Conservation (phyloP, 2,329 filamentous ascomycete genomes). For the Aspergillus thermomutatus region DNA sequence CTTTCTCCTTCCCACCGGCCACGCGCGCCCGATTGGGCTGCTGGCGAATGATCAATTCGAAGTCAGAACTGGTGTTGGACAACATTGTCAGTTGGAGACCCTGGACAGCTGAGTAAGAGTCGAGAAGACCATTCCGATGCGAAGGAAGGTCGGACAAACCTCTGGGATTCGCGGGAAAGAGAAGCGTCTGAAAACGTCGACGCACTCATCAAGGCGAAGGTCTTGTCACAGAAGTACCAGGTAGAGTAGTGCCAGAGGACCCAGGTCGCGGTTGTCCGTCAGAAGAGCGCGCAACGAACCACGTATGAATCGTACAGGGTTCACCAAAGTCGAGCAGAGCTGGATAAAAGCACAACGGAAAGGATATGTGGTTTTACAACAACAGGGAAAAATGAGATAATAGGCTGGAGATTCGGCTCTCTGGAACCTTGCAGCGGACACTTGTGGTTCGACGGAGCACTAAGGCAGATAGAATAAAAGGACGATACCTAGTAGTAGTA, state of each 20-base stretch:
- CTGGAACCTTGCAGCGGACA: constrained; percentile 17
- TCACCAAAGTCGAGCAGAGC: constrained; percentile 12
- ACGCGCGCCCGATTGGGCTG: constrained; percentile 66
- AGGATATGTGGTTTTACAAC: constrained; percentile 22
- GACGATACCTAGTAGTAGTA: constrained; percentile 14
- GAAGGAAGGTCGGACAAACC: constrained; percentile 28
- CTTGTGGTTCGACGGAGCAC: constrained; percentile 20
- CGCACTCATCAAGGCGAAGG: constrained; percentile 41
- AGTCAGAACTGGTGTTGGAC: constrained; percentile 49
- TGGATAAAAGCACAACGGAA: constrained; percentile 16
- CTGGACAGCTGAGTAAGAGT: constrained; percentile 30
- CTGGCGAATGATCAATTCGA: constrained; percentile 61
- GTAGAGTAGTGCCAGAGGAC: constrained; percentile 20
- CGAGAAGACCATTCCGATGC: constrained; percentile 17
- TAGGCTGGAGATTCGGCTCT: constrained; percentile 23
- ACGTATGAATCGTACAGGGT: constrained; percentile 17
- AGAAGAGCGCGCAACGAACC: constrained; percentile 21
- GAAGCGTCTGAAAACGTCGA: constrained; percentile 40
- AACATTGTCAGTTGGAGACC: constrained; percentile 39
- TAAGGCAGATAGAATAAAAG: constrained; percentile 9
- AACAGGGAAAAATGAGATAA: constrained; percentile 14
- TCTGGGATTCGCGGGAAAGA: constrained; percentile 41
- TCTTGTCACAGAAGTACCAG: constrained; percentile 17
- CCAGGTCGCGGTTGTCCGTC: constrained; percentile 21
- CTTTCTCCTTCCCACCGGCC: constrained; percentile 71